Percentiles rank a stretch among this genome's conserved stretches.
Evolutionary conservation across 1,139 yeast species (phyloP).

Genomic region (Yamadazyma siamensis): DNA sequence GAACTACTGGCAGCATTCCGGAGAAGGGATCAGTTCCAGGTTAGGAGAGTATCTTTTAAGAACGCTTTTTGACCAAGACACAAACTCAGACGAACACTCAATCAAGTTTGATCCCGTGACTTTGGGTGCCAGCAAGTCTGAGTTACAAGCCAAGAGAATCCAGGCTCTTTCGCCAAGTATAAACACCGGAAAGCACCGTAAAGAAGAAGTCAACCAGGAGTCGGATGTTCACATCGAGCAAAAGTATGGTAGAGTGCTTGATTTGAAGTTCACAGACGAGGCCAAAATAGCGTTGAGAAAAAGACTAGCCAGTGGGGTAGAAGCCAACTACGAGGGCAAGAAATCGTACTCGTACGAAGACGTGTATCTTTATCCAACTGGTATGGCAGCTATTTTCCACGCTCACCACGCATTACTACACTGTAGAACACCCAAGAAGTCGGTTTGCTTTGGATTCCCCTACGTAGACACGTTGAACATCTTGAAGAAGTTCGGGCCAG

Average conservation of each 20-base stretch:
- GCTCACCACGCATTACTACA: constrained; percentile 69
- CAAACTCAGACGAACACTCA: constrained; percentile 6
- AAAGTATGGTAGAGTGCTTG: constrained; percentile 85
- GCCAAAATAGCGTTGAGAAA: constrained; percentile 74
- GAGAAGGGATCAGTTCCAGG: constrained; percentile 90
- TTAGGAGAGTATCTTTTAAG: constrained; percentile 79
- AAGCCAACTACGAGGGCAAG: constrained; percentile 14
- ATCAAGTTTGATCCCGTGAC: constrained; percentile 9
- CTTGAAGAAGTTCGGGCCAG: constrained; percentile 85
- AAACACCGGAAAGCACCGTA: constrained; percentile 11
- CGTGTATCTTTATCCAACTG: constrained; percentile 82
- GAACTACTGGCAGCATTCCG: constrained; percentile 94
- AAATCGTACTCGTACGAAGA: constrained; percentile 46
- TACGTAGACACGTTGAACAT: constrained; percentile 90
- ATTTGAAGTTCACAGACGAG: constrained; percentile 66
- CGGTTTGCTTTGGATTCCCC: constrained; percentile 93
- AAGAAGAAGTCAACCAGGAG: constrained; percentile 46
- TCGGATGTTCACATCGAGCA: constrained; percentile 76
- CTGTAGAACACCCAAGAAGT: constrained; percentile 43
- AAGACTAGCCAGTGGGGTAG: constrained; percentile 64
- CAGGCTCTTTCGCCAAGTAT: constrained; percentile 29
- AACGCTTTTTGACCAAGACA: constrained; percentile 46
- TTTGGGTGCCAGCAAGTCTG: constrained; percentile 27
- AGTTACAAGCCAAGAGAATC: constrained; percentile 36
- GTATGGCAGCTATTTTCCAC: constrained; percentile 88